Conservation (phyloP, 176 grass and related monocot genomes). For the Oryza nivara region DNA sequence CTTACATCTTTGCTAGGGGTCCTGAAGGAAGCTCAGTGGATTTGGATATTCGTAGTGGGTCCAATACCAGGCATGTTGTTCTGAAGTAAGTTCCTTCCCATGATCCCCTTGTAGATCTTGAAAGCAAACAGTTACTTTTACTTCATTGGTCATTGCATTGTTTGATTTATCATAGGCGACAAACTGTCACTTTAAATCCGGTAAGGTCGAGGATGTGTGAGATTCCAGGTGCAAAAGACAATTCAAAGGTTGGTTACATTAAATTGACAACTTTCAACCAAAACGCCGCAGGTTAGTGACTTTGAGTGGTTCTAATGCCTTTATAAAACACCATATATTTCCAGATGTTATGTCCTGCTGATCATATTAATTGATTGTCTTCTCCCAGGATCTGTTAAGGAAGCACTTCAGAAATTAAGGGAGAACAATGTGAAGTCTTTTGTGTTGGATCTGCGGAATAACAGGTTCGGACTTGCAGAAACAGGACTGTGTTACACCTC, state of each 20-base stretch:
- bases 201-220: constrained; percentile 91
- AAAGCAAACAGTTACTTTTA: neutral
- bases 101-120: constrained; percentile 15
- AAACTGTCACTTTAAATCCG: constrained; percentile 79
- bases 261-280: constrained; percentile 99
- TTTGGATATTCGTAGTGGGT: constrained; percentile 75
- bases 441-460: constrained; percentile 92
- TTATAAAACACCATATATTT: constrained; percentile 14
- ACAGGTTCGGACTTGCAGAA: constrained; percentile 63
- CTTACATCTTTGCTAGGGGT: constrained; percentile 58
- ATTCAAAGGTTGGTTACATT: constrained; percentile 87
- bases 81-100: constrained; percentile 61
- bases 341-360: neutral
- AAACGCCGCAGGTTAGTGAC: constrained; percentile 80
- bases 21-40: constrained; percentile 84
- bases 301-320: neutral
- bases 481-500: neutral
- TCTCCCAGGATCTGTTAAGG: constrained; percentile 73
- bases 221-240: constrained; percentile 71
- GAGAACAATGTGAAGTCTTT: constrained; percentile 93
- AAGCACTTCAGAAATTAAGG: constrained; percentile 86
- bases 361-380: neutral
- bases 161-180: constrained; percentile 58
- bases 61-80: constrained; percentile 57
- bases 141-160: neutral